These are phyloP conservation scores for Lentinula lateritia DNA, from an alignment of 768 basidiomycete genomes.

Conservation along the genomic window DNA sequence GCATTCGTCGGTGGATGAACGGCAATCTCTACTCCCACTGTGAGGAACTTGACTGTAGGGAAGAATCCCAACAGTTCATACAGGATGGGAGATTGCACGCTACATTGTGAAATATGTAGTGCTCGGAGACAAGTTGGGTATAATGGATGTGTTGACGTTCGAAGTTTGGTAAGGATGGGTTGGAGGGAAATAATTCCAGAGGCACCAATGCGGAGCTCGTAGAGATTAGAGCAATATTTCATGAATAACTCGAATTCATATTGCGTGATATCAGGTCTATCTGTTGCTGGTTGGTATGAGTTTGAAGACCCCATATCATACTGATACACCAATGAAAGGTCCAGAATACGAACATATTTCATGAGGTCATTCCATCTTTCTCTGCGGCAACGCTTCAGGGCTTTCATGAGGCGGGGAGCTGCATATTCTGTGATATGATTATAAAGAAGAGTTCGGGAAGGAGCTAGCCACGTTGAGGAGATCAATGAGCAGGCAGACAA, in stretches of 20 bases:
- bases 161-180: not conserved
- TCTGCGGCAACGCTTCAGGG: too few relatives aligned
- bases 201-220: not conserved
- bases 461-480: not conserved
- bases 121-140: not conserved
- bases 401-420: not conserved
- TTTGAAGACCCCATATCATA: not conserved
- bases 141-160: not conserved
- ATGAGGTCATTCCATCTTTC: not conserved
- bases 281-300: too few relatives aligned
- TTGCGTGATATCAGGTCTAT: not conserved
- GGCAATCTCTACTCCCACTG: slow-evolving; percentile 30
- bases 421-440: not conserved
- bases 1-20: slow-evolving; percentile 23
- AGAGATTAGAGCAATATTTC: not conserved
- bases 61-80: slow-evolving; percentile 36
- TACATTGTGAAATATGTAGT: slow-evolving; percentile 25
- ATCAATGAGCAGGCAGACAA: not conserved
- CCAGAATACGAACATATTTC: not conserved
- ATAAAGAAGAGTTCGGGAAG: not conserved
- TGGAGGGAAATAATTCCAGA: not conserved
- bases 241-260: not conserved
- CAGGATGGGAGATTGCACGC: slow-evolving; percentile 36
- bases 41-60: slow-evolving; percentile 31
- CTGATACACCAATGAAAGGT: not conserved